Base-by-base conservation (phyloP, 2,329 filamentous ascomycete genomes). In the Colletotrichum simmondsii region DNA sequence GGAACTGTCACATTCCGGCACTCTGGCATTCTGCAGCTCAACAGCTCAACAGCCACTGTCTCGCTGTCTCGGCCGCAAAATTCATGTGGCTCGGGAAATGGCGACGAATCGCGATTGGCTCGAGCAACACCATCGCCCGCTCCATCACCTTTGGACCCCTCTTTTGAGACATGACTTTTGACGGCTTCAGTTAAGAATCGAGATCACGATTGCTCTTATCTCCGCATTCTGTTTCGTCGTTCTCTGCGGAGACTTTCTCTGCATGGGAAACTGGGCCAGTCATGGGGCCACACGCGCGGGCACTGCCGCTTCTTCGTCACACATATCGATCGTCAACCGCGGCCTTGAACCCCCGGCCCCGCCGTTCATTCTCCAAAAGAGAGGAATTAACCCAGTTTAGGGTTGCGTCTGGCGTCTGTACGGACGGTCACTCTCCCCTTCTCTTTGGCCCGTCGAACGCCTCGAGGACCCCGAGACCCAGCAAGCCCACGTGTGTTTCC, bases 11-110 rank as follows among this genome's bases (percentile, higher is more conserved):
- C 42, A 24, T 28, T 22, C 22, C 19, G 37, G 37, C 14, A 42
- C 37, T 42, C 5, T 42, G 12, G 60, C 26, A 52, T 52, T 49
- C 32, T 32, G 10, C 52, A 37, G 67, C 28, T 69, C 37, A 52
- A 42, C 58, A 26, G 56, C 35, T 69, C 53, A 58, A 49, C 60
- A 42, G 53, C 67, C 49, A 37, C 22, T n/a, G 42, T 49, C 42
- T 49, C 42, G 42, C 42, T n/a, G 42, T 49, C 42, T 49, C 42
- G 42, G 42, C 60, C 59, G n/a, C n/a, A 42, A 42, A 26, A 28
- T 24, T 46, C n/a, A 26, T 12, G n/a, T 57, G 24, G 32, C 22
- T 32, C n/a, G 53, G 53, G 63, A 46, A 46, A 24, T 26, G 52
- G 37, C 16, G 24, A 24, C 14, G 30, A 22, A 19, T 37, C 35